phyloP scores from a whole-genome alignment of 2,329 filamentous ascomycete genomes.

The Pyricularia sp. region DNA sequence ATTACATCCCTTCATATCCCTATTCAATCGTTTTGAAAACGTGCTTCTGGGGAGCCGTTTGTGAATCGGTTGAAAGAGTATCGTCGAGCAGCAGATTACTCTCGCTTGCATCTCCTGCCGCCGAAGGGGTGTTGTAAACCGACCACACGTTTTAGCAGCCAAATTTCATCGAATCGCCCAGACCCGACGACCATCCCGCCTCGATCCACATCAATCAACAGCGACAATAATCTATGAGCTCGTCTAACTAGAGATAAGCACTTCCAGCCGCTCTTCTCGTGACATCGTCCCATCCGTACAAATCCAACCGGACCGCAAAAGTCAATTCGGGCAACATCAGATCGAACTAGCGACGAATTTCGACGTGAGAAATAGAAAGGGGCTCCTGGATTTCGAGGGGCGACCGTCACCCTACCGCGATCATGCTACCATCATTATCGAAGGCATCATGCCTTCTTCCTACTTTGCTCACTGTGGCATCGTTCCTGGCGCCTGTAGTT shows the following conservation, averaged over 20 bases:
- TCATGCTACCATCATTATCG: constrained; percentile 20
- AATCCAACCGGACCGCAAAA: not conserved
- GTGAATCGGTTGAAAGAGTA: not conserved
- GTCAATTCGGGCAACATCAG: not conserved
- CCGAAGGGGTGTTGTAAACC: not conserved
- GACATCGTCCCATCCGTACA: not conserved
- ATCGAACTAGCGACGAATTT: not conserved
- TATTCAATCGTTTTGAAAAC: constrained; percentile 4
- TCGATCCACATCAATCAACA: not conserved
- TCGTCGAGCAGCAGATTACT: constrained; percentile 4
- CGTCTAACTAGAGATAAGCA: not conserved
- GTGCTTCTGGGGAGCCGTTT: constrained; percentile 2
- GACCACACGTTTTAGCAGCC: not conserved
- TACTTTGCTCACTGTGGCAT: constrained; percentile 19
- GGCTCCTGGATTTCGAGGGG: not conserved
- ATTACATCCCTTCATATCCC: not conserved
- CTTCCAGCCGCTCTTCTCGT: not conserved
- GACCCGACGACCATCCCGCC: not conserved
- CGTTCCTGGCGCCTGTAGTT: constrained; percentile 13
- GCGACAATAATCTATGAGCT: not conserved
- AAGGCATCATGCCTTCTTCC: constrained; percentile 35
- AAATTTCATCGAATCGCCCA: not conserved
- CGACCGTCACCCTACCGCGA: constrained; percentile 2
- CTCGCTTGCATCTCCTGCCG: constrained; percentile 6
- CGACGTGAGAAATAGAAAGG: not conserved